Evolutionary conservation across 495 filamentous ascomycete species (phyloP).

Genomic region (Lasiosphaeria hispida): DNA sequence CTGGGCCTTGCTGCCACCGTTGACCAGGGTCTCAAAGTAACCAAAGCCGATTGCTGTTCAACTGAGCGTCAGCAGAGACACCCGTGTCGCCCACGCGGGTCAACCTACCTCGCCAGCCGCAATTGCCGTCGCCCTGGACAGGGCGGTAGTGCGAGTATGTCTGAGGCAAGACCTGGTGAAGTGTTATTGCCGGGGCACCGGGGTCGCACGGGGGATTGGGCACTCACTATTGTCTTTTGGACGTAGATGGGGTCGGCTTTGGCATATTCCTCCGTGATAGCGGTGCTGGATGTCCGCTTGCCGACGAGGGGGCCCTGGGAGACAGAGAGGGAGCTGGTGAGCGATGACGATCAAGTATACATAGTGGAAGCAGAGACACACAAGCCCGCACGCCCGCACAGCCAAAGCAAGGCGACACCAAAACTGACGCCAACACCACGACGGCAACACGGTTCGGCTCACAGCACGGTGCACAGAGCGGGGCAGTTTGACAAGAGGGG

Average conservation of each 20-base stretch:
- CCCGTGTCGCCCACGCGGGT: neutral
- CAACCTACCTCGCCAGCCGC: conserved; percentile 92
- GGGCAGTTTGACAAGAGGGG: neutral
- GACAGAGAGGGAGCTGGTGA: conserved; percentile 10
- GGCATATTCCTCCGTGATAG: conserved; percentile 83
- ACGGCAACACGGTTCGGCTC: no score
- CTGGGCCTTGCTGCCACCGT: conserved; percentile 58
- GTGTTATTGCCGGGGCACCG: conserved; percentile 2
- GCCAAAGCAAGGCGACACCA: no score
- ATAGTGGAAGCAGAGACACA: no score
- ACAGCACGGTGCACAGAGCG: neutral
- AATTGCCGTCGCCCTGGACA: conserved; percentile 90
- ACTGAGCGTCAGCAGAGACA: conserved; percentile 18
- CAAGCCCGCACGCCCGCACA: no score
- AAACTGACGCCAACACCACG: no score
- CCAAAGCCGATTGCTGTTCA: conserved; percentile 79
- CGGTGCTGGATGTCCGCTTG: conserved; percentile 69
- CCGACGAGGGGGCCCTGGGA: conserved; percentile 80
- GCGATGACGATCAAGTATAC: neutral
- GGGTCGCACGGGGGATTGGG: neutral
- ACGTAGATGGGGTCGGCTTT: conserved; percentile 83
- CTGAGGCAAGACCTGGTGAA: conserved; percentile 66
- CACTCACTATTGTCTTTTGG: conserved; percentile 78
- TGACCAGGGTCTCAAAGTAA: conserved; percentile 84
- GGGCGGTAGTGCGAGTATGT: conserved; percentile 86